A percentile compares a stretch with the other conserved stretches of the same genome.
phyloP scores from a whole-genome alignment of 441 rosid genomes.

The Omphalea diandra region DNA sequence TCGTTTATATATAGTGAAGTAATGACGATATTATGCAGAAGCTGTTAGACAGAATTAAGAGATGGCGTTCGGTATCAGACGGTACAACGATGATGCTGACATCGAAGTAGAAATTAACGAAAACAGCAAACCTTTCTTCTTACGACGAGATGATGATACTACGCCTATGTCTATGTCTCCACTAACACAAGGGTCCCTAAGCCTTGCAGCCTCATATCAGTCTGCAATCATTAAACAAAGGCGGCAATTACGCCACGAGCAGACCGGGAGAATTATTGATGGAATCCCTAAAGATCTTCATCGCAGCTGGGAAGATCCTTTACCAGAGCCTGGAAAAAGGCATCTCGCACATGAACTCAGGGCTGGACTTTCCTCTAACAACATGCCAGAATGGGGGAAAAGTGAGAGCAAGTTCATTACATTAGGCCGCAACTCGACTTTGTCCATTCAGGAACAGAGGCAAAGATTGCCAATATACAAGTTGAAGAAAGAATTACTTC shows the following conservation, averaged over 20 bases:
- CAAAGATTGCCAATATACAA: too few species aligned
- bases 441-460: too few species aligned
- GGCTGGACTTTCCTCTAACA: conserved; percentile 69
- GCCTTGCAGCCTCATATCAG: conserved; percentile 84
- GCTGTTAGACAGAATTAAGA: too few species aligned
- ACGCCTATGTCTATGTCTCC: too few species aligned
- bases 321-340: conserved; percentile 79
- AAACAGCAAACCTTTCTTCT: too few species aligned
- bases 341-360: conserved; percentile 83
- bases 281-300: conserved; percentile 82
- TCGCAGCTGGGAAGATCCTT: conserved; percentile 87
- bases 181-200: conserved; percentile 83
- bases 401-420: conserved; percentile 82
- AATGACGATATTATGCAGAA: too few species aligned
- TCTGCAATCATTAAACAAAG: conserved; percentile 76
- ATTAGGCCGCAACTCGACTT: conserved; percentile 67
- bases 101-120: too few species aligned
- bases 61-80: too few species aligned
- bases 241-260: conserved; percentile 68
- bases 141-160: too few species aligned
- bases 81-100: too few species aligned
- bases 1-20: too few species aligned
- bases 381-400: conserved; percentile 83
- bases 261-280: conserved; percentile 68
- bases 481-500: too few species aligned